A percentile compares a stretch with the other conserved stretches of the same genome.
phyloP scores from a whole-genome alignment of 164 flowering plant species.

The Stephania japonica region DNA sequence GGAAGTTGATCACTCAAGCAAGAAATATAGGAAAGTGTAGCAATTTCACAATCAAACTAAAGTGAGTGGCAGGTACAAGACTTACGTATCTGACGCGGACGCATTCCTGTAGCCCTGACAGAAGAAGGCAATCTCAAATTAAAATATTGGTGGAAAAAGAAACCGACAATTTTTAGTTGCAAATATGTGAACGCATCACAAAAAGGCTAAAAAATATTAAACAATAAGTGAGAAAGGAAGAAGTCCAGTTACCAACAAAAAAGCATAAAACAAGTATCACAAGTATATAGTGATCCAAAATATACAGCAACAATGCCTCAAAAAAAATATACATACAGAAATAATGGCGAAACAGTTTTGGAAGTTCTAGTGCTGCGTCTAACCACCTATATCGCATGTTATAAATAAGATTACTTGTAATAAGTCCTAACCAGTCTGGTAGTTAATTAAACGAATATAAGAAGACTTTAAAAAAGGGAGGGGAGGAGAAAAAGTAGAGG shows the following conservation, averaged over 20 bases:
- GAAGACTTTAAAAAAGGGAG: too few relatives aligned
- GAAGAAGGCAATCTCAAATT: slow-evolving; percentile 10
- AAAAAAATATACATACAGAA: too few relatives aligned
- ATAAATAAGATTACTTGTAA: too few relatives aligned
- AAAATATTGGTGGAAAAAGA: not conserved
- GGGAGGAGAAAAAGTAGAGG: too few relatives aligned
- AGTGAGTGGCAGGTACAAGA: not conserved
- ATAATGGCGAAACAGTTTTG: too few relatives aligned
- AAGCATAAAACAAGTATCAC: too few relatives aligned
- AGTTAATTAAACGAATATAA: too few relatives aligned
- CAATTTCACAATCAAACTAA: not conserved
- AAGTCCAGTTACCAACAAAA: not conserved
- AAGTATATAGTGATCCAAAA: too few relatives aligned
- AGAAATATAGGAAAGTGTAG: not conserved
- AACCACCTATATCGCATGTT: too few relatives aligned
- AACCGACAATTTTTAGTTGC: not conserved
- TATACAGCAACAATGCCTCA: too few relatives aligned
- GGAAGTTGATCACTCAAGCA: not conserved
- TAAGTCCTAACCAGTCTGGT: too few relatives aligned
- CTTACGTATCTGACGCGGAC: slow-evolving; percentile 89
- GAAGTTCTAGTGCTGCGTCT: too few relatives aligned
- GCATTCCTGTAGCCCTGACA: slow-evolving; percentile 88
- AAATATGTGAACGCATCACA: not conserved
- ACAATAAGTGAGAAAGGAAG: not conserved
- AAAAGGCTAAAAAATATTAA: not conserved